Base-by-base conservation (phyloP, 371 early-diverging fungal genomes). In the Mucor lusitanicus region DNA sequence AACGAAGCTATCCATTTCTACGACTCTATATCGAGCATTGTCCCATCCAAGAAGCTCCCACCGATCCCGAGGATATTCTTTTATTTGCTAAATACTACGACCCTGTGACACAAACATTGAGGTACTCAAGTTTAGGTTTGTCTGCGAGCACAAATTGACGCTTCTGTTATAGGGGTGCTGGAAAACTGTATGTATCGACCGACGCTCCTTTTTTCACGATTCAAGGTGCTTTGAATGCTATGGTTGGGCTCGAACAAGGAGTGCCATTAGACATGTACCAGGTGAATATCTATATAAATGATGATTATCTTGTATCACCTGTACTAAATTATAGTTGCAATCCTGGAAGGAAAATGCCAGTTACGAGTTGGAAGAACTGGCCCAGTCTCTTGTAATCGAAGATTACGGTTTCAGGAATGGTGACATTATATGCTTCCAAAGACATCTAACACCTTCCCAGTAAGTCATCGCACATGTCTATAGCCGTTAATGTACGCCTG, bases 371-470 rank as follows among this genome's bases (percentile, higher is more conserved):
- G 12, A 23, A 25, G 28, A n/a, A 39, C 13, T 42, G 28, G 15
- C 15, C 23, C 5, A 5, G 5, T 19, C 21, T 50, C 25, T 12
- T n/a, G 17, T 17, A 3, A 44, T 44, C n/a, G 11, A 61, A 12
- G 69, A 78, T 12, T 85, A 91, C 32, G 93, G 93, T 68, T 78
- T 96, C 40, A 87, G 88, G 61, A 30, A 86, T 65, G 97, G 97
- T 9, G 95, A 96, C 74, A 96, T 96, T 54, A 81, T 96, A 63
- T 90, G 90, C 71, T 90, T 89, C 71, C 94, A 94, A 69, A 79
- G 48, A 85, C 81, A 6, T 35, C 23, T 85, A 32, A 69, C 80
- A 15, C 63, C 70, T 9, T 72, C 82, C 54, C 82, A 88, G 91
- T 60, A 44, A 44, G 28, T 37, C 2, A 13, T 7, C 21, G 7